These are phyloP conservation scores for Coemansia sp. DNA, from an alignment of 192 early-diverging fungal genomes.

Conservation along the genomic window DNA sequence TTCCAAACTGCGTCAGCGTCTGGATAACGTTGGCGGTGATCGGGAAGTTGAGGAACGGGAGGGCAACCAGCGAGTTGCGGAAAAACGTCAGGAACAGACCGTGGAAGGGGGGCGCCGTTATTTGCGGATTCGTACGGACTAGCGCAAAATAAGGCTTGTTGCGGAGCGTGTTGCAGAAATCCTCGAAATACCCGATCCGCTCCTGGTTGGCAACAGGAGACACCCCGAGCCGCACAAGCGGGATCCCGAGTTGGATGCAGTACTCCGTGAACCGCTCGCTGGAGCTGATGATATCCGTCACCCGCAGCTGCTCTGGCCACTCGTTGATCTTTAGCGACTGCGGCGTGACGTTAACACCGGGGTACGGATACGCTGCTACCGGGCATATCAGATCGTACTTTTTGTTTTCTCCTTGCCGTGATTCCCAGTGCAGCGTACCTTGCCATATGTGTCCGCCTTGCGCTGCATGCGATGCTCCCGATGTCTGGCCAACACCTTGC, in stretches of 20 bases:
- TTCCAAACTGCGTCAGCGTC: conserved; percentile 13
- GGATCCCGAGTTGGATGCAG: conserved; percentile 26
- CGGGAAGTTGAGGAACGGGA: conserved; percentile 28
- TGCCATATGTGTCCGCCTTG: conserved; percentile 25
- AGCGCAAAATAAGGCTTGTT: conserved; percentile 33
- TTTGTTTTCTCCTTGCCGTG: conserved; percentile 21
- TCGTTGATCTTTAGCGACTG: conserved; percentile 30
- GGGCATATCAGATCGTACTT: conserved; percentile 29
- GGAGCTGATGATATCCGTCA: conserved; percentile 18
- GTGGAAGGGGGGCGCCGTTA: conserved; percentile 11
- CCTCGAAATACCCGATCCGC: conserved; percentile 36
- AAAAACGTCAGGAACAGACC: conserved; percentile 37
- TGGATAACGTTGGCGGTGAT: conserved; percentile 20
- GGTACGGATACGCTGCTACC: conserved; percentile 19
- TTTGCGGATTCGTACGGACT: conserved; percentile 8
- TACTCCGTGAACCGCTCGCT: conserved; percentile 33
- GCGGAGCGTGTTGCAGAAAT: conserved; percentile 41
- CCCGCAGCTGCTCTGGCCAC: conserved; percentile 42
- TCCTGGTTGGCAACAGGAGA: conserved; percentile 21
- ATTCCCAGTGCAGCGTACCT: conserved; percentile 40
- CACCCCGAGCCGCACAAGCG: conserved; percentile 27
- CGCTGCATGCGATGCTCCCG: neutral
- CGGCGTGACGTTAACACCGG: conserved; percentile 22
- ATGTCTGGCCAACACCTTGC: conserved; percentile 7
- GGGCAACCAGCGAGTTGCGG: conserved; percentile 22